A percentile compares a stretch with the other conserved stretches of the same genome.
Evolutionary conservation across 1,284 basidiomycete genomes (phyloP).

Genomic region (Melampsora medusae): DNA sequence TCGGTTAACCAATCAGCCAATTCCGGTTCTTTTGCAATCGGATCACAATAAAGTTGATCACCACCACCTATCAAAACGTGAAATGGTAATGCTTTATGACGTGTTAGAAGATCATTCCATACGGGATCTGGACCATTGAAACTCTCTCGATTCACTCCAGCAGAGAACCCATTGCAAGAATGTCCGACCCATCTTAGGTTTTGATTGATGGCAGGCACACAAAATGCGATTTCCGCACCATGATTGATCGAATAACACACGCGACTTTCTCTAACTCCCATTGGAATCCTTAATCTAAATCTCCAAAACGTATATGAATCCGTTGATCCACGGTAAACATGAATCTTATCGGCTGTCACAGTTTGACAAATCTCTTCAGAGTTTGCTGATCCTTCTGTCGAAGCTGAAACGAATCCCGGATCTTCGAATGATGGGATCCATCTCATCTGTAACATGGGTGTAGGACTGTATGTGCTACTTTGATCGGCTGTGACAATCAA

Average conservation of each 20-base stretch:
- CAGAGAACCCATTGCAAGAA: slow-evolving; percentile 65
- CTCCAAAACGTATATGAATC: slow-evolving; percentile 73
- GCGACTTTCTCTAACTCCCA: slow-evolving; percentile 71
- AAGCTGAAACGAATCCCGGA: slow-evolving; percentile 46
- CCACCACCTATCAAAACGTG: slow-evolving; percentile 76
- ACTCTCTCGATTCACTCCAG: slow-evolving; percentile 65
- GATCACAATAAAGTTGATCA: slow-evolving; percentile 64
- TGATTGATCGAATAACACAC: slow-evolving; percentile 65
- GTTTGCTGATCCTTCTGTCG: slow-evolving; percentile 45
- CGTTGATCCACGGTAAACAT: slow-evolving; percentile 69
- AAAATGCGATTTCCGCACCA: slow-evolving; percentile 75
- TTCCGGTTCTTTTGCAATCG: slow-evolving; percentile 58
- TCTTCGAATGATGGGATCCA: slow-evolving; percentile 44
- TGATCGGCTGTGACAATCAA: slow-evolving; percentile 56
- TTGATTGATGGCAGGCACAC: slow-evolving; percentile 73
- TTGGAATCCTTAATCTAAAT: slow-evolving; percentile 80
- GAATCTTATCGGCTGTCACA: slow-evolving; percentile 70
- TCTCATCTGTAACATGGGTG: slow-evolving; percentile 47
- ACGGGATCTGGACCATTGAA: slow-evolving; percentile 60
- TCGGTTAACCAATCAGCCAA: slow-evolving; percentile 75
- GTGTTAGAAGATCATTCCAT: slow-evolving; percentile 82
- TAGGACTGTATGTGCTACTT: slow-evolving; percentile 55
- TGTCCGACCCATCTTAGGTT: slow-evolving; percentile 89
- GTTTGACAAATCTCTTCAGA: slow-evolving; percentile 23
- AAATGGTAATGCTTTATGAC: slow-evolving; percentile 76